These are phyloP conservation scores for Pseudogymnoascus sp. DNA, from an alignment of 2,329 filamentous ascomycete species.

Conservation along the genomic window DNA sequence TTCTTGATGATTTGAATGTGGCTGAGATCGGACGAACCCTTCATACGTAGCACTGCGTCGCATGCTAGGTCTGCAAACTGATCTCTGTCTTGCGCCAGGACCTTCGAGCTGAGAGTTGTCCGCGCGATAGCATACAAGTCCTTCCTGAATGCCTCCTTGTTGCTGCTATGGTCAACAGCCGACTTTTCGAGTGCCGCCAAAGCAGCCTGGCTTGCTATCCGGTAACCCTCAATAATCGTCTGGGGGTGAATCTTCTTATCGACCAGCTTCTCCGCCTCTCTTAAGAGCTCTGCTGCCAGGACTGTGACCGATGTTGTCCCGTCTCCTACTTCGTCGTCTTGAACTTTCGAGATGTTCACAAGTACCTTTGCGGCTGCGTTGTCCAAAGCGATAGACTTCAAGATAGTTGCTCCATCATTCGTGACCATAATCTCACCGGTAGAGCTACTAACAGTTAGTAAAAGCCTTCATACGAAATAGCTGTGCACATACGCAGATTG, in stretches of 20 bases:
- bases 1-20: conserved; percentile 99
- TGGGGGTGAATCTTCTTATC: conserved; percentile 98
- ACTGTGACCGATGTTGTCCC: conserved; percentile 98
- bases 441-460: conserved; percentile 49
- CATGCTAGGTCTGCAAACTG: conserved; percentile 86
- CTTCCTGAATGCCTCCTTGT: conserved; percentile 74
- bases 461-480: conserved; percentile 20
- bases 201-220: conserved; percentile 89
- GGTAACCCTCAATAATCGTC: conserved; percentile 98
- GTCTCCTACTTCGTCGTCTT: conserved; percentile 97
- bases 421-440: conserved; percentile 97
- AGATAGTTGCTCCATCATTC: conserved; percentile 95
- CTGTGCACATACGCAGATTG: conserved; percentile 70
- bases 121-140: conserved; percentile 85
- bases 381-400: conserved; percentile 96
- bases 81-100: conserved; percentile 84
- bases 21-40: conserved; percentile 84
- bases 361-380: conserved; percentile 97
- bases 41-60: conserved; percentile 83
- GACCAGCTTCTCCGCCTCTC: conserved; percentile 94
- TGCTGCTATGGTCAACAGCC: conserved; percentile 83
- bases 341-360: conserved; percentile 98
- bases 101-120: conserved; percentile 95
- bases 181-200: conserved; percentile 74
- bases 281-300: conserved; percentile 84